Evolutionary conservation across 352 stramenopile genomes (phyloP), one percentile per base, ranked within the genome.

Genomic region (Globisporangium acanthophoron): DNA sequence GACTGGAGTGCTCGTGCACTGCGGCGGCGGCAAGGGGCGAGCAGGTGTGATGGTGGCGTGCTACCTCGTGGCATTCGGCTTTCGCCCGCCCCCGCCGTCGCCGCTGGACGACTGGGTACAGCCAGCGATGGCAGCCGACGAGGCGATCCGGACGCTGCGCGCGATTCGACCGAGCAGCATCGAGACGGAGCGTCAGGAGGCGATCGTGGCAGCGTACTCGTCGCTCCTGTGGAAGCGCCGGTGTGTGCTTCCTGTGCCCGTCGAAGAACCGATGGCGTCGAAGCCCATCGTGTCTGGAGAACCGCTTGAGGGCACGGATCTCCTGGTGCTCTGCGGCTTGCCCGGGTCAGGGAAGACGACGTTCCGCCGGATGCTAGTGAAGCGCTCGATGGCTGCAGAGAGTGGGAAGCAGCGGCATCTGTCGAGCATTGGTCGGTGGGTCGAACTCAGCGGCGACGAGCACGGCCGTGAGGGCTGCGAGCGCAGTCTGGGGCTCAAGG

Each of bases 41-140:
- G 74, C 76, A 8, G 76, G 79, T 24, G 76, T 75, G n/a, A 80
- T 89, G 71, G 49, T 87, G 18, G 78, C 78, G 21, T 88, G 75
- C 40, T 88, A 88, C 59, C 52, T 88, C 18, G 75, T 86, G 2
- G 78, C 75, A 11, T 88, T 81, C 29, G 78, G 78, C 7, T 88
- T 85, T n/a, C 50, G 48, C 2, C 52, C 66, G 5, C 73, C 74
- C 24, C 66, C 69, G 16, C 5, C 41, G 41, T 12, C 52, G 4
- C 41, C 53, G 16, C 27, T 65, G 0, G 49, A 61, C 2, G 52
- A 70, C 15, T 86, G 66, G 66, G 27, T 61, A 15, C 68, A 84
- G 27, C 78, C 78, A 33, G 61, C 66, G 0, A 83, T 88, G 69
- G 72, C 57, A 29, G 70, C 69, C 7, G 52, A 59, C 2, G 76